Percentiles rank a stretch among this genome's conserved stretches.
Evolutionary conservation across 139 green algal genomes (phyloP).

Genomic region (Chlamydomonas incerta): DNA sequence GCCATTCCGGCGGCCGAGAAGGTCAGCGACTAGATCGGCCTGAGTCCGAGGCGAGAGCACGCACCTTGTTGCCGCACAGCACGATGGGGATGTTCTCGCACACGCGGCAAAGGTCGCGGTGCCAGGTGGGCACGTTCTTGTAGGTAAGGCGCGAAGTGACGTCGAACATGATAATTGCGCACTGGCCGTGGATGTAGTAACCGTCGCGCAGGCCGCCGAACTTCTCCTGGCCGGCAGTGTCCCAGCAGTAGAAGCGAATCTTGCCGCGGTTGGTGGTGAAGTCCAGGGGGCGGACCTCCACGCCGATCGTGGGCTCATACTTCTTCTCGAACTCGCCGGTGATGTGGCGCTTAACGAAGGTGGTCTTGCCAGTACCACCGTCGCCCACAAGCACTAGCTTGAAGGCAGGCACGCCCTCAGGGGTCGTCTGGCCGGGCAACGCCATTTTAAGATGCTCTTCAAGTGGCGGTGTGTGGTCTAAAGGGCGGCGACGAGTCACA

Average conservation of each 20-base stretch:
- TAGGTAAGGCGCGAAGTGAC: conserved; percentile 99
- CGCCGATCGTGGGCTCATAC: conserved; percentile 99
- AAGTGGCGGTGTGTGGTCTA: no score
- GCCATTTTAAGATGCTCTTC: conserved; percentile 48
- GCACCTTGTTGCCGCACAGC: conserved; percentile 99
- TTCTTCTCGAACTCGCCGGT: conserved; percentile 99
- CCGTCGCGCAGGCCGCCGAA: conserved; percentile 99
- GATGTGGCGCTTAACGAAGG: conserved; percentile 98
- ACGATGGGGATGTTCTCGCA: conserved; percentile 99
- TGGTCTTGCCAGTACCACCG: conserved; percentile 97
- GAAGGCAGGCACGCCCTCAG: conserved; percentile 90
- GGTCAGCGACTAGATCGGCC: neutral
- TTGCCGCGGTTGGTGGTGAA: conserved; percentile 98
- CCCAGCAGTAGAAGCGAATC: conserved; percentile 99
- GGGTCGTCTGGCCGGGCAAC: conserved; percentile 79
- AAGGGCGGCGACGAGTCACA: no score
- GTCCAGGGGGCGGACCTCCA: conserved; percentile 98
- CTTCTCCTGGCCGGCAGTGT: conserved; percentile 99
- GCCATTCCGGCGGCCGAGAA: conserved; percentile 4
- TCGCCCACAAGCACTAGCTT: conserved; percentile 99
- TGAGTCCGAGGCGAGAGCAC: neutral
- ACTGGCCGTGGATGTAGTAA: conserved; percentile 99
- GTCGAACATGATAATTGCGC: conserved; percentile 99
- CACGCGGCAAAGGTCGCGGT: conserved; percentile 97
- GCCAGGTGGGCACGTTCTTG: conserved; percentile 99